These are phyloP conservation scores for Bimuria novae-zelandiae DNA, from an alignment of 2,329 filamentous ascomycete species.

Conservation along the genomic window DNA sequence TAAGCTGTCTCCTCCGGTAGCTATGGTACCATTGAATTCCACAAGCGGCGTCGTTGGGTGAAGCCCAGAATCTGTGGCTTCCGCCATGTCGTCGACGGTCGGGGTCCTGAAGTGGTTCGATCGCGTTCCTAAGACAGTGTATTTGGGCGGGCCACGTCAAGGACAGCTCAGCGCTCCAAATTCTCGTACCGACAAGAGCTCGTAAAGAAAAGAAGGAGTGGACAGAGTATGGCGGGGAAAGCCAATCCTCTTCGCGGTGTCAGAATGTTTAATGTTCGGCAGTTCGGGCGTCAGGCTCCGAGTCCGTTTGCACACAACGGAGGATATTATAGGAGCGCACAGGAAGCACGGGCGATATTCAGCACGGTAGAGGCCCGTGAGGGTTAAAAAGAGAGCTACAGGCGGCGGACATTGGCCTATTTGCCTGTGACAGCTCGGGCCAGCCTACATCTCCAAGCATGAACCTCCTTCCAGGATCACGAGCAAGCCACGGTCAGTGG, in stretches of 20 bases:
- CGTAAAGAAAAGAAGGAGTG: conserved; percentile 17
- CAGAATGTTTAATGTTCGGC: conserved; percentile 14
- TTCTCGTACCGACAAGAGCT: neutral
- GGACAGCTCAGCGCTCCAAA: neutral
- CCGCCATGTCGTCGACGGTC: conserved; percentile 19
- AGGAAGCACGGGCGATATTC: neutral
- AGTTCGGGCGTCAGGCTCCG: conserved; percentile 7
- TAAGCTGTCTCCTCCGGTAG: conserved; percentile 69
- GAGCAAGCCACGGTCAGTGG: conserved; percentile 30
- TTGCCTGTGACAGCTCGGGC: neutral
- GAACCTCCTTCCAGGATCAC: conserved; percentile 12
- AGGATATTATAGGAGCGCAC: neutral
- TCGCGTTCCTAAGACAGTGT: neutral
- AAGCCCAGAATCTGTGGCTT: conserved; percentile 25
- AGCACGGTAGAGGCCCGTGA: neutral
- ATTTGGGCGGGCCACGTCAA: neutral
- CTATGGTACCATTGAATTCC: conserved; percentile 62
- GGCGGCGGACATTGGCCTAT: conserved; percentile 11
- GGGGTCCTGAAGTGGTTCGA: neutral
- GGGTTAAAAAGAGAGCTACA: neutral
- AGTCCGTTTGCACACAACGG: neutral
- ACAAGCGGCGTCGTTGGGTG: conserved; percentile 41
- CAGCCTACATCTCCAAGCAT: conserved; percentile 11
- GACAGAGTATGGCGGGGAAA: conserved; percentile 27
- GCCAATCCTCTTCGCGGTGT: conserved; percentile 18